These are phyloP conservation scores for Capronia coronata DNA, from an alignment of 2,329 filamentous ascomycete species.

Conservation along the genomic window DNA sequence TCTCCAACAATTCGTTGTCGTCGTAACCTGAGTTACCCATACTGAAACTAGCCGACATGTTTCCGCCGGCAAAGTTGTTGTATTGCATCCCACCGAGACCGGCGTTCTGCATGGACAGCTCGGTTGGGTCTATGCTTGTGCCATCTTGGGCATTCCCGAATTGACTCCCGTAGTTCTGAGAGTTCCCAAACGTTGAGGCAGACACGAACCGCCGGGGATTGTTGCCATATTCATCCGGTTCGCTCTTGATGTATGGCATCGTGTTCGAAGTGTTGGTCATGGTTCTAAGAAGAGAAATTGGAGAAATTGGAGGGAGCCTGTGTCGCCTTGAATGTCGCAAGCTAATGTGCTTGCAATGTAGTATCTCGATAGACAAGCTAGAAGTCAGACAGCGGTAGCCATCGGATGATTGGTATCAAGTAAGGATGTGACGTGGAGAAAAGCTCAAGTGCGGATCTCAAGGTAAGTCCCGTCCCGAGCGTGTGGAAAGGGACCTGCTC, in stretches of 20 bases:
- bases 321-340: constrained; percentile 1
- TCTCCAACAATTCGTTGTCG: constrained; percentile 73
- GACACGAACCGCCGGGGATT: constrained; percentile 45
- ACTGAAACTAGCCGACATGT: constrained; percentile 64
- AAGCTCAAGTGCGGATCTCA: constrained; percentile 9
- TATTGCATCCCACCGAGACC: constrained; percentile 46
- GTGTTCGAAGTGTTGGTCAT: constrained; percentile 53
- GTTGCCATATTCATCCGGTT: constrained; percentile 58
- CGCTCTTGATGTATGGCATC: constrained; percentile 61
- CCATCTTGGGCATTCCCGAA: constrained; percentile 46
- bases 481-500: background rate
- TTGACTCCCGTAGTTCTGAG: constrained; percentile 40
- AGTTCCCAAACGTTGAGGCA: constrained; percentile 29
- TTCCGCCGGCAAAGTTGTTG: constrained; percentile 58
- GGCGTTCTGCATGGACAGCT: constrained; percentile 62
- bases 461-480: constrained; percentile 11
- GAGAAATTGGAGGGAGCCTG: background rate
- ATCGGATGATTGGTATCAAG: constrained; percentile 9
- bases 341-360: constrained; percentile 8
- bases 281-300: constrained; percentile 5
- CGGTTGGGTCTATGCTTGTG: constrained; percentile 72
- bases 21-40: constrained; percentile 71
- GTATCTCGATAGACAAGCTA: constrained; percentile 9
- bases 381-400: constrained; percentile 14
- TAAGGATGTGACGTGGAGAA: constrained; percentile 3